phyloP scores from a whole-genome alignment of 2,329 filamentous ascomycete genomes.

The Ceratocystis alfenasii region DNA sequence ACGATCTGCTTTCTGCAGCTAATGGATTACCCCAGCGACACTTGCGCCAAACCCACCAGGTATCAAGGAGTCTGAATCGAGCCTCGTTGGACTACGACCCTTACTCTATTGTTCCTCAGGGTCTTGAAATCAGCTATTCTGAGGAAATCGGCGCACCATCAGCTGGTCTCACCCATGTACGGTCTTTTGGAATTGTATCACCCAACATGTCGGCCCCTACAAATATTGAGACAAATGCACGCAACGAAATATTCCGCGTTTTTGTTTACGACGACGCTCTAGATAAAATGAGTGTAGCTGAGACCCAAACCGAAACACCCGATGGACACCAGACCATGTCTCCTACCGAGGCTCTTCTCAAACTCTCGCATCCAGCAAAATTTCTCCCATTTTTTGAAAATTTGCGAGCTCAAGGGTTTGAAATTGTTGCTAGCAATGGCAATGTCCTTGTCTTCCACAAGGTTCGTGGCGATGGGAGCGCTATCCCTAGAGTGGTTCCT shows the following conservation, averaged over 20 bases:
- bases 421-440: slow-evolving; percentile 51
- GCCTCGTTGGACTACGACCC: slow-evolving; percentile 16
- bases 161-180: slow-evolving; percentile 10
- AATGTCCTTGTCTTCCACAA: slow-evolving; percentile 58
- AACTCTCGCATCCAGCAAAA: slow-evolving; percentile 49
- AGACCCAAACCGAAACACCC: slow-evolving; percentile 37
- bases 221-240: slow-evolving; percentile 38
- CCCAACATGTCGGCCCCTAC: slow-evolving; percentile 12
- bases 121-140: slow-evolving; percentile 37
- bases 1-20: slow-evolving; percentile 15
- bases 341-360: slow-evolving; percentile 48
- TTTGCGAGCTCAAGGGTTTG: slow-evolving; percentile 50
- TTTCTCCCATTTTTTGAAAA: slow-evolving; percentile 53
- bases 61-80: not conserved
- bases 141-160: slow-evolving; percentile 32
- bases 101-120: slow-evolving; percentile 37
- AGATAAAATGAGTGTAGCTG: slow-evolving; percentile 48
- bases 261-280: slow-evolving; percentile 52
- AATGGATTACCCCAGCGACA: not conserved
- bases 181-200: slow-evolving; percentile 26
- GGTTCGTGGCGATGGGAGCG: slow-evolving; percentile 31
- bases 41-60: not conserved
- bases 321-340: slow-evolving; percentile 30
- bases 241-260: slow-evolving; percentile 24
- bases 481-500: slow-evolving; percentile 15